Percentiles rank a stretch among this genome's conserved stretches.
Conservation (phyloP, 139 green algal species). For the Pedinophyceae sp. region DNA sequence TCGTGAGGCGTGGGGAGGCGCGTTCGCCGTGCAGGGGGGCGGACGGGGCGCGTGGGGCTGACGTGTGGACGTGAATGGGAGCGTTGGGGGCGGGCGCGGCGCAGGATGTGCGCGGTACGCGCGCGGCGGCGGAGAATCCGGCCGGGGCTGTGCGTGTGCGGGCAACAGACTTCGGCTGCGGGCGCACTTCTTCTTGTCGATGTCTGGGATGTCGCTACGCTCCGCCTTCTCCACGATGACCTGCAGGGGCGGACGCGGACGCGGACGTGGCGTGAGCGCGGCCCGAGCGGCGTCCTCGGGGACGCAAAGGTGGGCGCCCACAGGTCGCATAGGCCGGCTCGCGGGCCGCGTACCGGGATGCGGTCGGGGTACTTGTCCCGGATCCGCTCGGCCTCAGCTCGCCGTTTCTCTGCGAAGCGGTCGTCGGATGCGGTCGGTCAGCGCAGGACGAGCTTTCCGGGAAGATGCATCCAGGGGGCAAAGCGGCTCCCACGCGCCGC, state of each 20-base stretch:
- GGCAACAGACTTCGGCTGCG: too few relatives aligned
- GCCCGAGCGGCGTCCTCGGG: neutral
- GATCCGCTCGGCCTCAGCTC: constrained; percentile 81
- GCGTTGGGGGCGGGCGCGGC: too few relatives aligned
- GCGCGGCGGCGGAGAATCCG: too few relatives aligned
- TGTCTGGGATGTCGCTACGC: constrained; percentile 90
- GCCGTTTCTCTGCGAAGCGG: constrained; percentile 71
- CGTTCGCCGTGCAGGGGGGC: too few relatives aligned
- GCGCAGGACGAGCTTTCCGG: neutral
- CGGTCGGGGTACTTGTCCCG: constrained; percentile 93
- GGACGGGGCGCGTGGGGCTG: too few relatives aligned
- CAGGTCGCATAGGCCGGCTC: neutral
- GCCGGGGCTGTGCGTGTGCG: too few relatives aligned
- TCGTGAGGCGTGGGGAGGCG: too few relatives aligned
- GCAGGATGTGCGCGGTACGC: neutral
- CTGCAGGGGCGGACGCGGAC: too few relatives aligned
- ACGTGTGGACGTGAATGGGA: too few relatives aligned
- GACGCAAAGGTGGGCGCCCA: neutral
- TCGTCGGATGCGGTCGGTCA: neutral
- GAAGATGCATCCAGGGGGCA: neutral
- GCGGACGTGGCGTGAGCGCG: neutral
- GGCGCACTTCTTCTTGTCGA: constrained; percentile 99
- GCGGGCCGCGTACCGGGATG: constrained; percentile 56
- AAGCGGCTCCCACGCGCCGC: neutral
- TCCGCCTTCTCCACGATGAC: constrained; percentile 96